Evolutionary conservation across 768 basidiomycete species (phyloP), one percentile per base, ranked within the genome.

Genomic region (Mycena vulgaris): DNA sequence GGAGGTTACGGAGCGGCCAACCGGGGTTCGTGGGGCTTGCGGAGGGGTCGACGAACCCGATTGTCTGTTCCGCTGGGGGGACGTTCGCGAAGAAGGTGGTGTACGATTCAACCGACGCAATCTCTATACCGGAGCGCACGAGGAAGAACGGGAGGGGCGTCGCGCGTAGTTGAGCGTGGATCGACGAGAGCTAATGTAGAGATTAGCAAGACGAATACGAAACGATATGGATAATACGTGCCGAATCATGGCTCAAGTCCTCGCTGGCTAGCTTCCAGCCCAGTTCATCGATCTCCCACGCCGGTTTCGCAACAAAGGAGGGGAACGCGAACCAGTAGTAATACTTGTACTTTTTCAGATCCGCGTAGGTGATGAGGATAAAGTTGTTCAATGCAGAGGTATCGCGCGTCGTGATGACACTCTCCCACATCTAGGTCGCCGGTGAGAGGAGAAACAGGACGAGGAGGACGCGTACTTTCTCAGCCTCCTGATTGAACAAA

Each of bases 311-410:
- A 0, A 92, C 92, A 72, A 98, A 92, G 0, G 97, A 95, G 2
- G 98, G 97, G 79, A 98, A 98, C 0, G 94, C 93, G 77, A 98
- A 98, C 98, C 97, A 99, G 81, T 98, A 98, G 77, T 92, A 96
- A 78, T 96, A 99, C 74, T 92, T 93, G 85, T 98, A 98, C 80
- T 97, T 98, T 87, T 99, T 99, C 74, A 99, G 90, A 80, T 99
- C 98, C 0, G 98, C 95, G 75, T 92, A 99, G 0, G 96, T 96
- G 75, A 99, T 93, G 58, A 98, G 85, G 25, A 99, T 85, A 83
- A 98, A 98, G 5, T 88, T 88, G 63, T 88, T 93, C 45, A 98
- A 84, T 16, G 85, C 80, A 7, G 88, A 77, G 0, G 89, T 83
- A 69, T 90, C 85, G 49, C 87, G 86, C 63, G 84, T 87, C 33